Percentiles rank a stretch among this genome's conserved stretches.
Conservation (phyloP, 169 alveolate genomes). For the Plasmodium coatneyi region DNA sequence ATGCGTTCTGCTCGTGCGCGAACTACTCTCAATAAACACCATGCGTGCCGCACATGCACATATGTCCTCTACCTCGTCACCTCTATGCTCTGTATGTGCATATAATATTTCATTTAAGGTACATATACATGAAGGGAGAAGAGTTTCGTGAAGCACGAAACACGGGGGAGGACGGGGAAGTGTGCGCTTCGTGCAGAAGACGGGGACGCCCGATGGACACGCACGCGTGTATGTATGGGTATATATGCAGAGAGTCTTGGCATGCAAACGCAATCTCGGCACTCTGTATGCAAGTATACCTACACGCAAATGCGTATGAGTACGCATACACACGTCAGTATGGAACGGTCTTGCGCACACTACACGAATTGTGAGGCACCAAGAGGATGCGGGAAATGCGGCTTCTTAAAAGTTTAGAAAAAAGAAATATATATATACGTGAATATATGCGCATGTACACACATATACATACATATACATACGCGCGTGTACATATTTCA, state of each 20-base stretch:
- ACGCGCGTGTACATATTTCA: background rate
- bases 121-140: background rate
- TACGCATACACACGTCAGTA: background rate
- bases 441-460: conserved; percentile 1
- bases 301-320: background rate
- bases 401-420: conserved; percentile 27
- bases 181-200: background rate
- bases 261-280: background rate
- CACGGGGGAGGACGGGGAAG: background rate
- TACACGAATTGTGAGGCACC: background rate
- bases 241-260: background rate
- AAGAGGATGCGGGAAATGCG: background rate
- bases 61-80: background rate
- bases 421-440: background rate
- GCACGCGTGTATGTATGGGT: background rate
- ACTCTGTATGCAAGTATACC: background rate
- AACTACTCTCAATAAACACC: background rate
- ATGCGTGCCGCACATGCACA: background rate
- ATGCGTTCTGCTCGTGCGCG: background rate
- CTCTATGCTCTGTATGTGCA: background rate
- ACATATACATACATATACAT: background rate
- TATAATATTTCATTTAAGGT: conserved; percentile 6
- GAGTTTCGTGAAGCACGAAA: background rate
- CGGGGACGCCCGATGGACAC: background rate
- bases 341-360: background rate